phyloP scores from a whole-genome alignment of 305 asterid species.

The Fraxinus floribunda region DNA sequence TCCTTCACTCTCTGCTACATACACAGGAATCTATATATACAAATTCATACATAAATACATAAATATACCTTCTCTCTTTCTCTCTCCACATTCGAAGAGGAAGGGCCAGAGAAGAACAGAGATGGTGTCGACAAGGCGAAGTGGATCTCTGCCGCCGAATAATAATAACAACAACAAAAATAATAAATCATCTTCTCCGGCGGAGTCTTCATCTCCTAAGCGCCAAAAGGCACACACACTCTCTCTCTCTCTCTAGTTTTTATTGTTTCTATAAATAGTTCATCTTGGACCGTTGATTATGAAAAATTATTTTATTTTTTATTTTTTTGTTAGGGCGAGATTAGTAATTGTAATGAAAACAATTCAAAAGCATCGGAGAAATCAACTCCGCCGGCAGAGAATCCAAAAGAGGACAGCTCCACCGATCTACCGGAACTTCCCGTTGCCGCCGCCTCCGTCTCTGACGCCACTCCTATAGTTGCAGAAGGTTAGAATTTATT shows the following conservation, averaged over 20 bases:
- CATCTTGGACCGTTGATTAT: constrained; percentile 6
- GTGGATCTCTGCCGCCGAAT: constrained; percentile 84
- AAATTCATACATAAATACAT: background rate
- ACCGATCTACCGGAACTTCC: constrained; percentile 61
- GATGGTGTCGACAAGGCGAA: constrained; percentile 91
- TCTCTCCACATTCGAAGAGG: constrained; percentile 37
- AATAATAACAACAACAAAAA: constrained; percentile 19
- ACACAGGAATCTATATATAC: background rate
- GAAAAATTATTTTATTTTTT: background rate
- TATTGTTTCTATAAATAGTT: background rate
- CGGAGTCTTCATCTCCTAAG: constrained; percentile 73
- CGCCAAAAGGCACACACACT: constrained; percentile 64
- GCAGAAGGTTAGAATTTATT: constrained; percentile 39
- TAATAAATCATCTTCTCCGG: constrained; percentile 57
- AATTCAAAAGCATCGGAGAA: constrained; percentile 46
- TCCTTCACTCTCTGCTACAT: background rate
- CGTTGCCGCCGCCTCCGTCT: constrained; percentile 25
- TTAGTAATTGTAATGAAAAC: constrained; percentile 27
- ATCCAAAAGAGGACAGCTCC: constrained; percentile 63
- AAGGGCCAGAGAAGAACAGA: constrained; percentile 22
- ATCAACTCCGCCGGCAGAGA: constrained; percentile 44
- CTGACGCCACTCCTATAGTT: constrained; percentile 41
- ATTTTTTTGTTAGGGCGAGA: constrained; percentile 43
- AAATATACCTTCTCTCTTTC: constrained; percentile 10
- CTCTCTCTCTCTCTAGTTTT: constrained; percentile 8